phyloP scores from a whole-genome alignment of 805 yeast genomes.

The Metschnikowia continentalis region DNA sequence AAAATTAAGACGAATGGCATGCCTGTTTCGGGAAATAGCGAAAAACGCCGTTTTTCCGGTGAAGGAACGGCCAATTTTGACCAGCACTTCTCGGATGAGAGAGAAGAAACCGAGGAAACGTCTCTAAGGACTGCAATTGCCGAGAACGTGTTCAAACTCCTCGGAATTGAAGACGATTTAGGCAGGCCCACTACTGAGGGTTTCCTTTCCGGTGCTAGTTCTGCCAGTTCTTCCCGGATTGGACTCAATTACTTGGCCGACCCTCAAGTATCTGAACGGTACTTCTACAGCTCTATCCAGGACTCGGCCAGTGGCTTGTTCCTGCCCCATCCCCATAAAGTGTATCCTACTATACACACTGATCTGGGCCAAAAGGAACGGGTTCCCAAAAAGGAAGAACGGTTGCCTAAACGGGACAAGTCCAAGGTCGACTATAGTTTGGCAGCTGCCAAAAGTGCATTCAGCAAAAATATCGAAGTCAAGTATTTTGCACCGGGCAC shows the following conservation, averaged over 20 bases:
- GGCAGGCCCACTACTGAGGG: slow-evolving; percentile 1
- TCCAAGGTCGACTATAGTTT: slow-evolving; percentile 31
- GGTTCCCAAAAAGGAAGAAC: neutral
- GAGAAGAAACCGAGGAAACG: slow-evolving; percentile 68
- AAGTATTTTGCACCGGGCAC: slow-evolving; percentile 50
- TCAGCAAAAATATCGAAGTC: slow-evolving; percentile 58
- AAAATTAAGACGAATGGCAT: neutral
- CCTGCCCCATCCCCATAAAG: slow-evolving; percentile 17
- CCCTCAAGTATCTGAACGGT: slow-evolving; percentile 11
- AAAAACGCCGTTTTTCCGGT: neutral
- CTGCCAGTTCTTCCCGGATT: slow-evolving; percentile 28
- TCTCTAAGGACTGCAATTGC: slow-evolving; percentile 59
- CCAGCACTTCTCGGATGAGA: slow-evolving; percentile 46
- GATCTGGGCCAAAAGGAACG: slow-evolving; percentile 1
- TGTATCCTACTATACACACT: slow-evolving; percentile 30
- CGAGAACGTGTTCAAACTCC: slow-evolving; percentile 62
- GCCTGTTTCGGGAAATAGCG: neutral
- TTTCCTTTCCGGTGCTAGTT: slow-evolving; percentile 4
- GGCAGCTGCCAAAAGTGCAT: slow-evolving; percentile 50
- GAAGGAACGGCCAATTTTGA: neutral
- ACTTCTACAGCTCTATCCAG: slow-evolving; percentile 18
- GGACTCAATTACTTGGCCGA: slow-evolving; percentile 25
- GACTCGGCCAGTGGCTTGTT: slow-evolving; percentile 8
- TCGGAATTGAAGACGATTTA: slow-evolving; percentile 53
- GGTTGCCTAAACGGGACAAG: no score